Conservation (phyloP, 2,329 filamentous ascomycete species). For the Tricladium varicosporioides region DNA sequence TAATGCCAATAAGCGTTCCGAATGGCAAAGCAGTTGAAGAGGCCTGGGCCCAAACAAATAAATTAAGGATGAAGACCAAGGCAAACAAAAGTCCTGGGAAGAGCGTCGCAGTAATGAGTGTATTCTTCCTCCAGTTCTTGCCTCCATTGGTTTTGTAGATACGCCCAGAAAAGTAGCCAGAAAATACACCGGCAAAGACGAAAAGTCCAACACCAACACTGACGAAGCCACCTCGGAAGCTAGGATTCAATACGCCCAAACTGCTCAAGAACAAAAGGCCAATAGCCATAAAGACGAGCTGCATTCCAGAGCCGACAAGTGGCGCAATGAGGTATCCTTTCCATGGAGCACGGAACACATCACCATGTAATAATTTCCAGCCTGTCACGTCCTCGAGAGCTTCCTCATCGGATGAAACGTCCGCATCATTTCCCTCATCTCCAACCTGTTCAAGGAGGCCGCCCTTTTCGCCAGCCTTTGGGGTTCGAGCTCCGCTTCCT, state of each 20-base stretch:
- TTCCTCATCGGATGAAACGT: constrained; percentile 65
- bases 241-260: constrained; percentile 77
- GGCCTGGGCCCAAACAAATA: constrained; percentile 88
- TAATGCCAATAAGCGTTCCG: constrained; percentile 69
- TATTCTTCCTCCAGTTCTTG: constrained; percentile 71
- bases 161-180: constrained; percentile 81
- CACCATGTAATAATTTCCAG: constrained; percentile 86
- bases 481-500: constrained; percentile 40
- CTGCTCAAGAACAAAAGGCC: constrained; percentile 72
- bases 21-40: constrained; percentile 87
- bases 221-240: constrained; percentile 85
- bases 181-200: constrained; percentile 78
- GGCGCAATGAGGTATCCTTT: constrained; percentile 74
- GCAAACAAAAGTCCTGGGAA: constrained; percentile 78
- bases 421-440: constrained; percentile 51
- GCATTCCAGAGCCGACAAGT: constrained; percentile 80
- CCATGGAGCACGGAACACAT: constrained; percentile 75
- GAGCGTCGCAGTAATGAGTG: constrained; percentile 71
- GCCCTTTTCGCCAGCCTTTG: constrained; percentile 49
- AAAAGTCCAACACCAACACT: constrained; percentile 82
- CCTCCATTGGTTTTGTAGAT: constrained; percentile 84
- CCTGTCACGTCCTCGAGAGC: constrained; percentile 76
- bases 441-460: constrained; percentile 61
- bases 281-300: constrained; percentile 77
- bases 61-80: constrained; percentile 75